Percentiles rank a stretch among this genome's conserved stretches.
phyloP scores from a whole-genome alignment of 225 moss, liverwort and hornwort species.

The Marchantia polymorpha region DNA sequence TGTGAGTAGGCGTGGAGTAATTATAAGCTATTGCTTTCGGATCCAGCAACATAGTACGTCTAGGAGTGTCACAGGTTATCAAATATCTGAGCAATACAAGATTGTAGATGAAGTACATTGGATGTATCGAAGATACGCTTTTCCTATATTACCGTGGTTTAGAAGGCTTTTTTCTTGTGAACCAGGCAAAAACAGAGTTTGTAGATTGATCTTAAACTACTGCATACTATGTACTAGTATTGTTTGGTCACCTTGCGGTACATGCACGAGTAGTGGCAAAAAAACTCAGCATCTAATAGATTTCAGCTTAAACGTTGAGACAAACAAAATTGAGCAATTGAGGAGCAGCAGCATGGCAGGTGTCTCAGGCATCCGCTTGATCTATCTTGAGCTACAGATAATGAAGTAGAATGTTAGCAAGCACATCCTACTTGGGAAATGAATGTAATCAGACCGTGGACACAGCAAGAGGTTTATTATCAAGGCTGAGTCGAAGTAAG shows the following conservation, averaged over 20 bases:
- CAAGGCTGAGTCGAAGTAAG: too few species aligned
- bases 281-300: not conserved
- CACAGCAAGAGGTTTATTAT: too few species aligned
- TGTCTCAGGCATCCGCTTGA: not conserved
- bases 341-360: not conserved
- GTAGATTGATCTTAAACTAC: not conserved
- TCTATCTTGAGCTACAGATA: not conserved
- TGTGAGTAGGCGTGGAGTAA: not conserved
- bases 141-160: not conserved
- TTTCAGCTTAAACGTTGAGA: not conserved
- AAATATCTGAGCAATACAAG: not conserved
- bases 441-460: not conserved
- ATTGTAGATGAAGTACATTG: not conserved
- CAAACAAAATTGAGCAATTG: not conserved
- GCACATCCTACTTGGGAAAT: not conserved
- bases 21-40: not conserved
- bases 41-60: not conserved
- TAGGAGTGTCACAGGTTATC: not conserved
- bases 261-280: slow-evolving; percentile 1
- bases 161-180: slow-evolving; percentile 5
- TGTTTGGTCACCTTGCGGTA: slow-evolving; percentile 4
- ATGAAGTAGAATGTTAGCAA: not conserved
- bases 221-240: slow-evolving; percentile 4
- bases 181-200: slow-evolving; percentile 9
- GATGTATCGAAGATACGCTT: not conserved